phyloP scores from a whole-genome alignment of 371 early-diverging fungal species.

The Blastocladiella emersonii region DNA sequence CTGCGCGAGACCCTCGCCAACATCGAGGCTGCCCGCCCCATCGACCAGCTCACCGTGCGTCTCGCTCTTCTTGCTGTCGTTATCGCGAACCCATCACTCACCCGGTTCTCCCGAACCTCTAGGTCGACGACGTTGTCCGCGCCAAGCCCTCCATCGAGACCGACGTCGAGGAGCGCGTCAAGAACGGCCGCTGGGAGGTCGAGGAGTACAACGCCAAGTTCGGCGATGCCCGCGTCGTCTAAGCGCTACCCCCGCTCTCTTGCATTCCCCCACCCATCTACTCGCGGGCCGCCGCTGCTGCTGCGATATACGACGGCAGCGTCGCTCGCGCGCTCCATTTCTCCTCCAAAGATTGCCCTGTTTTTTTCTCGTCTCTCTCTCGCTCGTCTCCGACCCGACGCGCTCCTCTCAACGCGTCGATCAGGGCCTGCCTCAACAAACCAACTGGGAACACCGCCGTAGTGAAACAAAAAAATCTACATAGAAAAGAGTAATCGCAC shows the following conservation, averaged over 20 bases:
- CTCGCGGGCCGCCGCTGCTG: too few relatives aligned
- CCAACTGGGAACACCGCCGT: neutral
- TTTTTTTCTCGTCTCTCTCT: neutral
- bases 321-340: too few relatives aligned
- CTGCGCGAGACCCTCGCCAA: constrained; percentile 77
- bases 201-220: constrained; percentile 91
- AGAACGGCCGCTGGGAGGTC: constrained; percentile 80
- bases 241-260: too few relatives aligned
- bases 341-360: too few relatives aligned
- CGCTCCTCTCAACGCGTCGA: too few relatives aligned
- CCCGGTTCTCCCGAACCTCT: constrained; percentile 9
- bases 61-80: neutral
- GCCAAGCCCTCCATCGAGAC: constrained; percentile 83
- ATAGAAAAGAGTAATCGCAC: neutral
- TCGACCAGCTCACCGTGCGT: constrained; percentile 84
- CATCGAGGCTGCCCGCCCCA: constrained; percentile 86
- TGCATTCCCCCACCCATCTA: too few relatives aligned
- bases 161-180: constrained; percentile 73
- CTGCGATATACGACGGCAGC: too few relatives aligned
- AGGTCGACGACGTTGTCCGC: constrained; percentile 86
- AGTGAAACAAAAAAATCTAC: neutral
- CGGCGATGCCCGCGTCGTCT: constrained; percentile 61
- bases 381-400: too few relatives aligned
- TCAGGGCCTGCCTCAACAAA: too few relatives aligned
- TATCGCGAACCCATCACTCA: too few relatives aligned